Percentiles rank a stretch among this genome's conserved stretches.
Evolutionary conservation across 371 early-diverging fungal genomes (phyloP).

Genomic region (Rhizopus sp.): DNA sequence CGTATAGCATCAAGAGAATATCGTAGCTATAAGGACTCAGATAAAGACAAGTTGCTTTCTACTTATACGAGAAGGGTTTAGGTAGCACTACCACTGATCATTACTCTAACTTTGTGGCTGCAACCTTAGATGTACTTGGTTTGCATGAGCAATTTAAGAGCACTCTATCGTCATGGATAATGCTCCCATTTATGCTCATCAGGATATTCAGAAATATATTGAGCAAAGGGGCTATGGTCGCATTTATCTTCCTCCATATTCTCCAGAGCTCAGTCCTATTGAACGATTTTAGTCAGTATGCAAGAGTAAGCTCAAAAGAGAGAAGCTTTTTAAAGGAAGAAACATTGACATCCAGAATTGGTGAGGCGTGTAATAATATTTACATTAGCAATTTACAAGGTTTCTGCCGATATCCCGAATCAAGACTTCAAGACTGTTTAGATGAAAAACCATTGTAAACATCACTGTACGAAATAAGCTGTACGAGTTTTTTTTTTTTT

Average conservation of each 20-base stretch:
- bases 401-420: conserved; percentile 15
- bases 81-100: too few relatives aligned
- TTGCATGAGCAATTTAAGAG: too few relatives aligned
- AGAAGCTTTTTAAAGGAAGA: conserved; percentile 18
- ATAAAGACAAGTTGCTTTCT: too few relatives aligned
- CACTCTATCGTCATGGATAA: conserved; percentile 28
- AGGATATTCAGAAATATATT: conserved; percentile 14
- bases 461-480: background rate
- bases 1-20: too few relatives aligned
- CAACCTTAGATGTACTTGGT: too few relatives aligned
- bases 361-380: conserved; percentile 10
- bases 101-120: too few relatives aligned
- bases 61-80: too few relatives aligned
- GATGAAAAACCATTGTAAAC: conserved; percentile 4
- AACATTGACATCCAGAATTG: conserved; percentile 12
- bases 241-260: conserved; percentile 26
- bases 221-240: conserved; percentile 21
- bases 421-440: conserved; percentile 18
- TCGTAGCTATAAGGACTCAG: too few relatives aligned
- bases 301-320: conserved; percentile 17
- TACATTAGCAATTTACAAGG: conserved; percentile 13
- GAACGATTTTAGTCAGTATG: conserved; percentile 22
- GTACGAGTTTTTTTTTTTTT: too few relatives aligned
- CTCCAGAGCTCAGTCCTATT: conserved; percentile 21
- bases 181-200: conserved; percentile 17